These are phyloP conservation scores for Xylaria sp. DNA, from an alignment of 2,329 filamentous ascomycete species.

Conservation along the genomic window DNA sequence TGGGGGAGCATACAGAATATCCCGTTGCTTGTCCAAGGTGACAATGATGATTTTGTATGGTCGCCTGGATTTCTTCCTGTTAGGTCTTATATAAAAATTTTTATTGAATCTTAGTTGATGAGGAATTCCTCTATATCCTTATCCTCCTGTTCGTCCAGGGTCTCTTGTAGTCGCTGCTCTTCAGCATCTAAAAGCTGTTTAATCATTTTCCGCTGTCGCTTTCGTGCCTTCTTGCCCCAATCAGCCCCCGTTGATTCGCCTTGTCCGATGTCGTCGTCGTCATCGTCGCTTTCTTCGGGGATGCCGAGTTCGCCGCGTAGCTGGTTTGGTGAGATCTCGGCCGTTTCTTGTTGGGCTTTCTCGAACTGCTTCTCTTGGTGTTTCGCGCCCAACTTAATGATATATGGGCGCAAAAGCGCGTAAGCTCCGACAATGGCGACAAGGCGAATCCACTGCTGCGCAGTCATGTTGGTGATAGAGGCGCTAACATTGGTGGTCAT, in stretches of 20 bases:
- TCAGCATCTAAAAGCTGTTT: constrained; percentile 72
- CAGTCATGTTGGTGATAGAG: constrained; percentile 63
- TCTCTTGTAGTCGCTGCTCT: constrained; percentile 67
- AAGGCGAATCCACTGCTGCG: constrained; percentile 73
- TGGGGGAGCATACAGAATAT: constrained; percentile 3
- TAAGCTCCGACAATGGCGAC: constrained; percentile 79
- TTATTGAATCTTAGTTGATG: constrained; percentile 45
- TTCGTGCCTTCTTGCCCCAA: constrained; percentile 78
- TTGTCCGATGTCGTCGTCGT: constrained; percentile 59
- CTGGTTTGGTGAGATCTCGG: constrained; percentile 72
- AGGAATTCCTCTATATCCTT: constrained; percentile 81
- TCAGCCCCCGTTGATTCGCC: constrained; percentile 59
- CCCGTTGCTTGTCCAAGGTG: constrained; percentile 16
- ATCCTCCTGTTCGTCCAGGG: constrained; percentile 73
- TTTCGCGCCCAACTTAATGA: constrained; percentile 74
- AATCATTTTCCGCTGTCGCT: constrained; percentile 74
- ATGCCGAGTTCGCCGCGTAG: constrained; percentile 67
- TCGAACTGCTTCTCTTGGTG: constrained; percentile 73
- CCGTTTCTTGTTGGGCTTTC: constrained; percentile 64
- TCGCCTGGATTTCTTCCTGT: constrained; percentile 8
- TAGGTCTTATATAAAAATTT: neutral
- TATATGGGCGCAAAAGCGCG: constrained; percentile 77
- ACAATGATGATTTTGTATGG: constrained; percentile 24
- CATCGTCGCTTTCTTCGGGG: constrained; percentile 64
- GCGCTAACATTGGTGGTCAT: constrained; percentile 61